These are phyloP conservation scores for Gaeumannomyces sp. DNA, from an alignment of 2,329 filamentous ascomycete genomes.

Conservation along the genomic window DNA sequence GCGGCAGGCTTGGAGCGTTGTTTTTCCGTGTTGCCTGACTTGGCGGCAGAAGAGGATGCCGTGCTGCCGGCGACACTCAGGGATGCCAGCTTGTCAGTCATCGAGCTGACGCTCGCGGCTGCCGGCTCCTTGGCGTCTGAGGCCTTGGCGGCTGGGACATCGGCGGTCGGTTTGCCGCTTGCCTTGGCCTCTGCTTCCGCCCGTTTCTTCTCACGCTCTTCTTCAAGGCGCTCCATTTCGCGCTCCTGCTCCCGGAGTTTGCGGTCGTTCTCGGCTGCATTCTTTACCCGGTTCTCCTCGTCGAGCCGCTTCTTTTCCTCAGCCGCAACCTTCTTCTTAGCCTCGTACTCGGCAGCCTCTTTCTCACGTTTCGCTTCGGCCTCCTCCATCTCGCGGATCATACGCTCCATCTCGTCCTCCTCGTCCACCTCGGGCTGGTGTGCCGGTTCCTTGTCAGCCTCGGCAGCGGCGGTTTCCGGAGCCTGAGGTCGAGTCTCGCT, in stretches of 20 bases:
- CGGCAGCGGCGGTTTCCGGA: slow-evolving; percentile 6
- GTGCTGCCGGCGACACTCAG: slow-evolving; percentile 37
- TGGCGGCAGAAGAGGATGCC: slow-evolving; percentile 34
- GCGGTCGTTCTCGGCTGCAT: slow-evolving; percentile 21
- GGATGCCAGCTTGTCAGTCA: slow-evolving; percentile 44
- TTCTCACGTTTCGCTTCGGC: slow-evolving; percentile 17
- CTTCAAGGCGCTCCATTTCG: slow-evolving; percentile 67
- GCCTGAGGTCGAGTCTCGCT: slow-evolving; percentile 6
- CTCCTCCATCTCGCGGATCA: slow-evolving; percentile 22
- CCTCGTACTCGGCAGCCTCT: slow-evolving; percentile 14
- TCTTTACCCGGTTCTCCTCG: slow-evolving; percentile 14
- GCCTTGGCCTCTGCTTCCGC: slow-evolving; percentile 42
- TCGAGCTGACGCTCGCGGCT: slow-evolving; percentile 30
- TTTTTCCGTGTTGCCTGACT: slow-evolving; percentile 52
- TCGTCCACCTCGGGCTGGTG: slow-evolving; percentile 31
- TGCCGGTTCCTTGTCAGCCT: slow-evolving; percentile 29
- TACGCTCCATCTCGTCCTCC: slow-evolving; percentile 27
- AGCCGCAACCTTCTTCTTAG: slow-evolving; percentile 14
- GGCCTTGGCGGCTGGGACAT: slow-evolving; percentile 39
- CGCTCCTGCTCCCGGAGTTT: slow-evolving; percentile 67
- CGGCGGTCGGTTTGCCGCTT: slow-evolving; percentile 42
- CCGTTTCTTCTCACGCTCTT: slow-evolving; percentile 58
- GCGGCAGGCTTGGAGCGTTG: slow-evolving; percentile 69
- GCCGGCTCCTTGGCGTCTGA: slow-evolving; percentile 38
- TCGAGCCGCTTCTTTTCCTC: slow-evolving; percentile 14